Evolutionary conservation across 2,329 filamentous ascomycete genomes (phyloP).

Genomic region (Juglanconis sp.): DNA sequence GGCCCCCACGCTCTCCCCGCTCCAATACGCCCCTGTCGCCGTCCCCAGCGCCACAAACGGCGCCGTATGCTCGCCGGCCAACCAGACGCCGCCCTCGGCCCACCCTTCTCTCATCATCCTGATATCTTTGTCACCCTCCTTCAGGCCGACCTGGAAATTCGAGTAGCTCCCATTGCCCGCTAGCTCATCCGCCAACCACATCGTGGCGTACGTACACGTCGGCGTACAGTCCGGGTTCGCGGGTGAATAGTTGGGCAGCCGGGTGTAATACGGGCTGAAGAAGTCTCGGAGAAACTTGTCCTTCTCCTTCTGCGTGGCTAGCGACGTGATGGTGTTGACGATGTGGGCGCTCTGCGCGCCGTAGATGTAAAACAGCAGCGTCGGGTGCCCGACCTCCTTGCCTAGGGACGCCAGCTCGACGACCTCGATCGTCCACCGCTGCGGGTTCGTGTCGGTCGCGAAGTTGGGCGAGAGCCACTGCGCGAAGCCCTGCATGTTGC

Average conservation of each 20-base stretch:
- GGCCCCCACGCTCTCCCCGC: constrained; percentile 73
- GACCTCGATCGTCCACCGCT: constrained; percentile 70
- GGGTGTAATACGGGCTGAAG: constrained; percentile 75
- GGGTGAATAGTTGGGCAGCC: constrained; percentile 64
- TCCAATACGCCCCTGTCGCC: constrained; percentile 88
- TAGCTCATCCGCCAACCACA: constrained; percentile 75
- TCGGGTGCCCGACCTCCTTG: constrained; percentile 59
- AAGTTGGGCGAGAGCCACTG: constrained; percentile 75
- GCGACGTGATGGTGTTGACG: constrained; percentile 32
- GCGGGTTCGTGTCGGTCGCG: constrained; percentile 55
- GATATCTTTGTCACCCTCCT: constrained; percentile 69
- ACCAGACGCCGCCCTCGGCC: constrained; percentile 70
- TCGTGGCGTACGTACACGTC: constrained; percentile 62
- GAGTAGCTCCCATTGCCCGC: constrained; percentile 80
- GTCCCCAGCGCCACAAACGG: constrained; percentile 88
- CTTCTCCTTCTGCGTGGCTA: constrained; percentile 44
- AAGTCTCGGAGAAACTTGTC: constrained; percentile 58
- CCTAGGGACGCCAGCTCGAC: constrained; percentile 72
- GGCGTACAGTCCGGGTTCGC: constrained; percentile 58
- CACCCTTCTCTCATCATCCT: constrained; percentile 60
- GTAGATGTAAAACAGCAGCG: constrained; percentile 79
- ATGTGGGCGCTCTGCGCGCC: constrained; percentile 56
- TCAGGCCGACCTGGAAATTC: constrained; percentile 77
- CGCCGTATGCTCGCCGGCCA: constrained; percentile 87
- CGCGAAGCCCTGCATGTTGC: constrained; percentile 62